phyloP scores from a whole-genome alignment of 495 filamentous ascomycete species.

The Hypoxylon crocopeplum region DNA sequence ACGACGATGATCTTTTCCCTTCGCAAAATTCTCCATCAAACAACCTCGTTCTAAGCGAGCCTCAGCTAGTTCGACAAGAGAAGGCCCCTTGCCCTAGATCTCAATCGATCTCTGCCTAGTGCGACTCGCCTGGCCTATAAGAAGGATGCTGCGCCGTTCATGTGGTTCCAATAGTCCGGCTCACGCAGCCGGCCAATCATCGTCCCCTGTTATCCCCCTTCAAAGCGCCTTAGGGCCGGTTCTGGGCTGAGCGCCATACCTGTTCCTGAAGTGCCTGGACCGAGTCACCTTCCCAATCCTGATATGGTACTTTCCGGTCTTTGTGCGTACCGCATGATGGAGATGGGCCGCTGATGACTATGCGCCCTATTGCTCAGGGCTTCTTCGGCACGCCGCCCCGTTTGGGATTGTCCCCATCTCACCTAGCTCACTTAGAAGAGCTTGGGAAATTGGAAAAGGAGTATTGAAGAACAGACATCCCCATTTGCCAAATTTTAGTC shows the following conservation, averaged over 20 bases:
- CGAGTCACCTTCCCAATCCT: constrained; percentile 15
- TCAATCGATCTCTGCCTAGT: constrained; percentile 20
- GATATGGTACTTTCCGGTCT: not conserved
- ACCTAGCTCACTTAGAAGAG: not conserved
- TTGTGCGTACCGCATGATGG: constrained; percentile 1
- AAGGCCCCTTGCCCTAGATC: constrained; percentile 13
- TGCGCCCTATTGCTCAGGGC: not conserved
- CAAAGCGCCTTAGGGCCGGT: not conserved
- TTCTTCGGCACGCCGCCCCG: constrained; percentile 18
- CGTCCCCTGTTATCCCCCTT: not conserved
- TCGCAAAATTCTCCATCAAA: constrained; percentile 32
- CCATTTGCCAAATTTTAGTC: constrained; percentile 7
- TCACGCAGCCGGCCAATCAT: constrained; percentile 11
- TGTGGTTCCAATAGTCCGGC: constrained; percentile 5
- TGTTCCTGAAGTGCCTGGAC: constrained; percentile 30
- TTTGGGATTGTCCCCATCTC: constrained; percentile 18
- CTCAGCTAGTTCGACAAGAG: constrained; percentile 15
- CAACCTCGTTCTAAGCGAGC: constrained; percentile 29
- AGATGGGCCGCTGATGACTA: not conserved
- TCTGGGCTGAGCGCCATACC: constrained; percentile 28
- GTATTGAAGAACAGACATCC: not conserved
- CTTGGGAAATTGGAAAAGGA: constrained; percentile 20
- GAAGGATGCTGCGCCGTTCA: constrained; percentile 3
- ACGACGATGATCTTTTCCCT: constrained; percentile 33
- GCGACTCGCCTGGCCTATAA: constrained; percentile 10